Evolutionary conservation across 2,329 filamentous ascomycete species (phyloP).

Genomic region (Knufia petricola): DNA sequence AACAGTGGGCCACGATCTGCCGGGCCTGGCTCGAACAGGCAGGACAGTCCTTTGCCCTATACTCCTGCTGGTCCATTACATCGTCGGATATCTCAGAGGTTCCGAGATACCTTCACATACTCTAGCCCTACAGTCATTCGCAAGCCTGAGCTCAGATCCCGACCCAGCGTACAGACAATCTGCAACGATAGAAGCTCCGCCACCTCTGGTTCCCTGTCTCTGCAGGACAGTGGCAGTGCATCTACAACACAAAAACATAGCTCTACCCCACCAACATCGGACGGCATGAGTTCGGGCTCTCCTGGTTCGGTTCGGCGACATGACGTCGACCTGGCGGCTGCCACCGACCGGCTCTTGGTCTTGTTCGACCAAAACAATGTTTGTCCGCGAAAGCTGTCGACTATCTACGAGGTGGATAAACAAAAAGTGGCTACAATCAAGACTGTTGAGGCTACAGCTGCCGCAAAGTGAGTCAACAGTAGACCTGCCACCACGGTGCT

Average conservation of each 20-base stretch:
- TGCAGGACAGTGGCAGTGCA: constrained; percentile 12
- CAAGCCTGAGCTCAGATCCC: constrained; percentile 15
- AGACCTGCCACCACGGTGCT: not conserved
- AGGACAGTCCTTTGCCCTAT: not conserved
- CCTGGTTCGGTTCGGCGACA: constrained; percentile 11
- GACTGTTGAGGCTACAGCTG: constrained; percentile 69
- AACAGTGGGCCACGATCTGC: not conserved
- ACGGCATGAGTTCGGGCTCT: constrained; percentile 11
- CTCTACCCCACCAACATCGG: constrained; percentile 18
- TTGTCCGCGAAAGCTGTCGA: constrained; percentile 11
- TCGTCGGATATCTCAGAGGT: not conserved
- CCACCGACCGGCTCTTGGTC: constrained; percentile 9
- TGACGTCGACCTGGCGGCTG: constrained; percentile 11
- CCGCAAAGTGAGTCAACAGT: constrained; percentile 51
- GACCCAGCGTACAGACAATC: constrained; percentile 19
- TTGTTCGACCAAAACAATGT: not conserved
- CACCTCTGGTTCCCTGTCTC: not conserved
- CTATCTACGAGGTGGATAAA: constrained; percentile 15
- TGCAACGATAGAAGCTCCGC: constrained; percentile 8
- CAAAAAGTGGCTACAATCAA: constrained; percentile 13
- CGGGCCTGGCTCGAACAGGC: not conserved
- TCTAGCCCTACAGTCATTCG: constrained; percentile 16
- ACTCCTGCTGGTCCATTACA: not conserved
- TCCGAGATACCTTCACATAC: not conserved
- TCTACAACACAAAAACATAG: constrained; percentile 12